Evolutionary conservation across 1,139 yeast species (phyloP), one percentile per base, ranked within the genome.

Genomic region (Eremothecium cymbalariae): DNA sequence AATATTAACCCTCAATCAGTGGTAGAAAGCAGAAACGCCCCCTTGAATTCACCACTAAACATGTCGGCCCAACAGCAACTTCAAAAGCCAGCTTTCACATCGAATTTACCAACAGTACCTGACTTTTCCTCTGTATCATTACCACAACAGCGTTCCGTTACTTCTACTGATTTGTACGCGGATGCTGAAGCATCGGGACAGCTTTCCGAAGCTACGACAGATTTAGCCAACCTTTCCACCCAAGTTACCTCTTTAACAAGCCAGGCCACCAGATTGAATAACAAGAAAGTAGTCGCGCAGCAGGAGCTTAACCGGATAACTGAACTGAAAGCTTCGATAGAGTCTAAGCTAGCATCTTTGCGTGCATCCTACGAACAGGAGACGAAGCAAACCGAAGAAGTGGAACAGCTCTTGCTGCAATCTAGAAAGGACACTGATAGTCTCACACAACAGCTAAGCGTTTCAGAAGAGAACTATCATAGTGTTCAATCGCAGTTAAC

Each of bases 161-260:
- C 32, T 9, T 70, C 71, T 44, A 62, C 61, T 33, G 84, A 76
- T 41, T 57, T 75, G 31, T 62, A 73, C 35, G 77, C 79, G 1
- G 81, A 74, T 41, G 51, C 68, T 2, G 77, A 70, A 34, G 67
- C 74, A 4, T 72, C 85, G 1, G 75, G 77, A 17, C 77, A 80
- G 51, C 64, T 85, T 32, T 77, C 94, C 0, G 74, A 74, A 43
- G 88, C 94, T 3, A 77, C 93, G 11, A 74, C 90, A 3, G 95
- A 85, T 47, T 70, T 84, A 57, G 95, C 95, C 12, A 85, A 88
- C 48, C 68, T 82, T 32, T 81, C 94, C 1, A 84, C 80, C 50
- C 95, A 88, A 62, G 77, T 85, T 41, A 77, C 76, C 42, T 80
- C 95, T 1, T 67, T 86, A 45, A 71, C 86, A 2, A 62, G 71